These are phyloP conservation scores for Aspergillus ellipticus DNA, from an alignment of 495 filamentous ascomycete species.

Conservation along the genomic window DNA sequence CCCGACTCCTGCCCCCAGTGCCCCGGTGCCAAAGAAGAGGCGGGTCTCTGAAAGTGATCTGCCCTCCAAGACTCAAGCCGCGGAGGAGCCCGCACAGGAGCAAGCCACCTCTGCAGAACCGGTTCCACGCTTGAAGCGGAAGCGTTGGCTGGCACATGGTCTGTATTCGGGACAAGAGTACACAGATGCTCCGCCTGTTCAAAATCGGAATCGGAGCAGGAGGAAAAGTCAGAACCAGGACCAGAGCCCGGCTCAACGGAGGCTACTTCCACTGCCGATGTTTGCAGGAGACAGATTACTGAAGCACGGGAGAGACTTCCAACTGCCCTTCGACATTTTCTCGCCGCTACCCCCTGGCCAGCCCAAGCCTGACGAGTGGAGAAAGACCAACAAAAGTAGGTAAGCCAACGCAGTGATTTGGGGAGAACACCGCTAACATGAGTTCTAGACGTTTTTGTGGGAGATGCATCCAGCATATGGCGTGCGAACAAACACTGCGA, in stretches of 20 bases:
- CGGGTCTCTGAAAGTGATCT: slow-evolving; percentile 48
- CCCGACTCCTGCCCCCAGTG: slow-evolving; percentile 10
- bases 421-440: slow-evolving; percentile 15
- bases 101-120: slow-evolving; percentile 33
- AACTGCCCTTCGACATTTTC: slow-evolving; percentile 85
- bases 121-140: slow-evolving; percentile 44
- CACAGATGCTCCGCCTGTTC: slow-evolving; percentile 58
- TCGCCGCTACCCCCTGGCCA: slow-evolving; percentile 79
- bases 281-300: slow-evolving; percentile 60
- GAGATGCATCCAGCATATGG: slow-evolving; percentile 83
- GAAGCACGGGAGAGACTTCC: slow-evolving; percentile 69
- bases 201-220: slow-evolving; percentile 55
- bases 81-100: slow-evolving; percentile 31
- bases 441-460: slow-evolving; percentile 77
- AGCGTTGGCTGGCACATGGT: slow-evolving; percentile 75
- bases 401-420: slow-evolving; percentile 5
- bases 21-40: slow-evolving; percentile 44
- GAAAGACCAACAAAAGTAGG: slow-evolving; percentile 84
- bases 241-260: slow-evolving; percentile 32
- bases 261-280: slow-evolving; percentile 63
- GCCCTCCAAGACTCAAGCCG: slow-evolving; percentile 38
- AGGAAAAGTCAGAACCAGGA: slow-evolving; percentile 44
- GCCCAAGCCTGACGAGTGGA: slow-evolving; percentile 87
- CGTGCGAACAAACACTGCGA: slow-evolving; percentile 71
- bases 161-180: slow-evolving; percentile 85